phyloP scores from a whole-genome alignment of 768 basidiomycete species.

The Agaricus bisporus region DNA sequence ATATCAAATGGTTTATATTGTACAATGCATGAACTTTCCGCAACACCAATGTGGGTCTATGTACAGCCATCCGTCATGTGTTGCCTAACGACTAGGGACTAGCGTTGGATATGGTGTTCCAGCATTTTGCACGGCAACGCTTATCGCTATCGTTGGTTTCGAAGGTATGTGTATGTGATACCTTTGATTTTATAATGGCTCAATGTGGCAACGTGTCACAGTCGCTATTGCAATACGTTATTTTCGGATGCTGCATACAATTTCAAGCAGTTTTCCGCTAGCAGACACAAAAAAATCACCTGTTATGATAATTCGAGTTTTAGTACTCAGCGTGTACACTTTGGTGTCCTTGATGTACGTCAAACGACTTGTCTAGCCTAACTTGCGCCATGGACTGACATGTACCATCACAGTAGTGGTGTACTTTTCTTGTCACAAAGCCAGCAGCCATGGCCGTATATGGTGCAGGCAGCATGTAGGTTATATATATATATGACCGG shows the following conservation, averaged over 20 bases:
- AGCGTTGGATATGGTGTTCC: constrained; percentile 31
- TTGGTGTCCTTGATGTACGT: constrained; percentile 37
- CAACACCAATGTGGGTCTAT: constrained; percentile 28
- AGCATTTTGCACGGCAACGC: constrained; percentile 35
- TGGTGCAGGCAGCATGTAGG: constrained; percentile 47
- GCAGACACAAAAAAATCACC: constrained; percentile 28
- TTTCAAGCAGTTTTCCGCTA: constrained; percentile 35
- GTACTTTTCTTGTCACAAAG: constrained; percentile 29
- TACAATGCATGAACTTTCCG: constrained; percentile 19
- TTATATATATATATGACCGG: background rate
- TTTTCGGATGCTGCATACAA: constrained; percentile 30
- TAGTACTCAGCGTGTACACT: constrained; percentile 40
- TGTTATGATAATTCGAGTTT: constrained; percentile 31
- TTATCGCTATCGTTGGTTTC: constrained; percentile 34
- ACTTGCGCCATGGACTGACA: background rate
- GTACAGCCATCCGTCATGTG: background rate
- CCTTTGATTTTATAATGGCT: background rate
- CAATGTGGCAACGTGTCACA: constrained; percentile 14
- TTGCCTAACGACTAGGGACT: background rate
- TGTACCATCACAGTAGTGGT: constrained; percentile 23
- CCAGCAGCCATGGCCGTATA: constrained; percentile 29
- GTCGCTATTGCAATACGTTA: constrained; percentile 38
- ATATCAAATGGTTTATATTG: constrained; percentile 47
- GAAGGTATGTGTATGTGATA: constrained; percentile 30
- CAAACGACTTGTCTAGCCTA: background rate